These are phyloP conservation scores for Gossypium armourianum DNA, from an alignment of 441 rosid genomes.

Conservation along the genomic window DNA sequence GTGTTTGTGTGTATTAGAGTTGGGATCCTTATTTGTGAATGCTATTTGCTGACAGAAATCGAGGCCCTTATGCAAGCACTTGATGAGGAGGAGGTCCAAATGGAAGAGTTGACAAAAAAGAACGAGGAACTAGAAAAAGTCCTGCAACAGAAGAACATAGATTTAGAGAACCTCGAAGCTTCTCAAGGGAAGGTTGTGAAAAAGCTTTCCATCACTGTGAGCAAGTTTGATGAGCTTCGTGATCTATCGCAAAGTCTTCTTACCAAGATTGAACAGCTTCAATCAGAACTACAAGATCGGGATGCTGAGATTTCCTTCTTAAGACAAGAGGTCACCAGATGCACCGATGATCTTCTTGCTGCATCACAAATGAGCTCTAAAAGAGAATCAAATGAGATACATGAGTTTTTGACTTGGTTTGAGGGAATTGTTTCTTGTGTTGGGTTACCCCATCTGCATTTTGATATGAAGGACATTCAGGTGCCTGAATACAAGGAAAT, in stretches of 20 bases:
- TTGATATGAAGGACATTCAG: slow-evolving; percentile 30
- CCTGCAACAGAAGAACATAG: slow-evolving; percentile 53
- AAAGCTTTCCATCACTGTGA: slow-evolving; percentile 71
- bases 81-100: slow-evolving; percentile 92
- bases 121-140: slow-evolving; percentile 52
- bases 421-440: slow-evolving; percentile 39
- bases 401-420: slow-evolving; percentile 56
- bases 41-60: slow-evolving; percentile 48
- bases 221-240: slow-evolving; percentile 94
- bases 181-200: slow-evolving; percentile 72
- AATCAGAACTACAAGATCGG: slow-evolving; percentile 75
- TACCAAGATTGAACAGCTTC: slow-evolving; percentile 82
- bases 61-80: slow-evolving; percentile 97
- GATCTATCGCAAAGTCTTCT: slow-evolving; percentile 75
- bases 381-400: slow-evolving; percentile 48
- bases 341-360: slow-evolving; percentile 72
- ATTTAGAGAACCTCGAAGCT: slow-evolving; percentile 63
- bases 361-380: slow-evolving; percentile 58
- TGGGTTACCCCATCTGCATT: slow-evolving; percentile 32
- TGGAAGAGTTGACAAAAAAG: slow-evolving; percentile 69
- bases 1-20: not conserved
- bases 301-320: slow-evolving; percentile 88
- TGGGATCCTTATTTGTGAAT: slow-evolving; percentile 15
- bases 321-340: slow-evolving; percentile 95
- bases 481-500: slow-evolving; percentile 49